Evolutionary conservation across 106 monocot species (phyloP).

Genomic region (Dendrobium chrysotoxum): DNA sequence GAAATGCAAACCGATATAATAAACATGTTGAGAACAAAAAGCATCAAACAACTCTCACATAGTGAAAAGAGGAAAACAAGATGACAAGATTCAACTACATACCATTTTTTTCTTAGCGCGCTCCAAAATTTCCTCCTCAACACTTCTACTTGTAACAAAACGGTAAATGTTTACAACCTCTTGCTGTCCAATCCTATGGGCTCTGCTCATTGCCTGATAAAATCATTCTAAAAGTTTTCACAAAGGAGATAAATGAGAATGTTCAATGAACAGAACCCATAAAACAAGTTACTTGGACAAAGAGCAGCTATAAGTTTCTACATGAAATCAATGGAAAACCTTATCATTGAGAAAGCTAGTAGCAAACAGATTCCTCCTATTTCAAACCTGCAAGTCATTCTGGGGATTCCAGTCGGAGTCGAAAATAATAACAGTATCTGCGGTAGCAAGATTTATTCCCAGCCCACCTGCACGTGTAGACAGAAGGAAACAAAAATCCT

Average conservation of each 20-base stretch:
- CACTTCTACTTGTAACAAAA: slow-evolving; percentile 97
- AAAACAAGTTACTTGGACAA: background rate
- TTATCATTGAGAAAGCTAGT: background rate
- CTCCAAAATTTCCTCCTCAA: slow-evolving; percentile 98
- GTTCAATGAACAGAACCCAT: background rate
- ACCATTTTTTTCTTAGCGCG: slow-evolving; percentile 99
- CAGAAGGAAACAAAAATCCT: slow-evolving; percentile 98
- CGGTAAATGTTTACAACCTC: slow-evolving; percentile 98
- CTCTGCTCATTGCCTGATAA: slow-evolving; percentile 94
- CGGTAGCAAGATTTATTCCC: slow-evolving; percentile 99
- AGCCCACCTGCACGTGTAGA: slow-evolving; percentile 98
- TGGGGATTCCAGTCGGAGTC: slow-evolving; percentile 99
- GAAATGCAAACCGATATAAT: background rate
- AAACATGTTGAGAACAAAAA: background rate
- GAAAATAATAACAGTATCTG: slow-evolving; percentile 98
- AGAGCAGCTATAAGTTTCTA: background rate
- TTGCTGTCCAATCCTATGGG: slow-evolving; percentile 97
- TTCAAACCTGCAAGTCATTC: slow-evolving; percentile 92
- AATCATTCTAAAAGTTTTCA: slow-evolving; percentile 1
- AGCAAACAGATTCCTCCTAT: slow-evolving; percentile 1
- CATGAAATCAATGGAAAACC: background rate
- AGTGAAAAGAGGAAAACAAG: background rate
- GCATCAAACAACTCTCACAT: background rate
- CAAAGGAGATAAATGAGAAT: background rate
- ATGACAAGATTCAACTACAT: slow-evolving; percentile 7